Base-by-base conservation (phyloP, 179 eudicot species). In the Nepenthes alata region DNA sequence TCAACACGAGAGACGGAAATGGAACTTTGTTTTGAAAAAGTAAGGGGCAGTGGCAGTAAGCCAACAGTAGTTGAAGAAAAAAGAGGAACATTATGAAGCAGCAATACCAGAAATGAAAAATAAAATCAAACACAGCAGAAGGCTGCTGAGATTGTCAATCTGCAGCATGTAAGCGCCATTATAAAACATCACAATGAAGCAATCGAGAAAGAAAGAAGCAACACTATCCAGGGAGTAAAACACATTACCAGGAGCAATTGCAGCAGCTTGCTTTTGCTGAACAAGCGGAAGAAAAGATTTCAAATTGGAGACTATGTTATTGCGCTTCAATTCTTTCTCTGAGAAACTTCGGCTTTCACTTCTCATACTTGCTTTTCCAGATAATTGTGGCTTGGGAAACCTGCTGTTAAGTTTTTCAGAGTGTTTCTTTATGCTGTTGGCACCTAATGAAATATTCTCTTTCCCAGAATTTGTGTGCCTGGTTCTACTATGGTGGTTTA, bases 261-360 rank as follows among this genome's bases (percentile, higher is more conserved):
- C 71, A 45, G 91, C 83, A 57, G 76, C 91, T 81, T 85, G 91
- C 69, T 90, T 88, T 71, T 85, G 80, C 75, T 85, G 84, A 68
- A 94, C 84, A 62, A 94, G 70, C 48, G 97, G 97, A 59, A 94
- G 47, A 65, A 94, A 90, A 36, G 99, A 89, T 53, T 72, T 81
- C 54, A 81, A 59, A 54, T 54, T 76, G 47, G 89, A 82, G 61
- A 94, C 83, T 58, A 94, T 90, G 63, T 94, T 94, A 60, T 72
- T 82, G 57, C 61, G 74, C 68, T 76, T 85, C 16, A 73, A 58
- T 73, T 73, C 85, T 70, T 78, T 77, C 75, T 75, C 84, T 61
- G 82, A 73, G 15, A 78, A 67, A 71, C 78, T 80, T 71, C 64
- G 77, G 55, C 74, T 76, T 56, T 82, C 81, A 62, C 71, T 86